These are phyloP conservation scores for Ophiobolus disseminans DNA, from an alignment of 2,329 filamentous ascomycete genomes.

Conservation along the genomic window DNA sequence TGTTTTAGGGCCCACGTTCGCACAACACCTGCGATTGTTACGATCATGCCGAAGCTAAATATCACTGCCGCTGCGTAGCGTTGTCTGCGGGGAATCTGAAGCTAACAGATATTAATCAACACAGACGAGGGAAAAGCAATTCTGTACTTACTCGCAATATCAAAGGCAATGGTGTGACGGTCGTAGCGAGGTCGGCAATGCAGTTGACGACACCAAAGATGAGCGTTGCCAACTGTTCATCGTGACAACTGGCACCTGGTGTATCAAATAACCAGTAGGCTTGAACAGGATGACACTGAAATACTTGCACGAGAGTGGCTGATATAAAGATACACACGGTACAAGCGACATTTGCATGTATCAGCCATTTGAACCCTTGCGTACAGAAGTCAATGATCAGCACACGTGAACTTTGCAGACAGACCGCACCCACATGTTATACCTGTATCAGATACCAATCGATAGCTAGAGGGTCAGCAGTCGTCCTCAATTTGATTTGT, in stretches of 20 bases:
- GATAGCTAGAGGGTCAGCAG: too few species aligned
- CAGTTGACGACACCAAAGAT: constrained; percentile 53
- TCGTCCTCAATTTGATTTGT: too few species aligned
- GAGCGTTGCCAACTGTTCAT: constrained; percentile 52
- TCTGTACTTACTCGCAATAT: constrained; percentile 42
- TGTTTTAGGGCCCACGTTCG: constrained; percentile 56
- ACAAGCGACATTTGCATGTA: constrained; percentile 50
- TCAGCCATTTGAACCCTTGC: constrained; percentile 50
- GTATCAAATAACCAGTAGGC: constrained; percentile 52
- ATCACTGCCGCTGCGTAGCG: constrained; percentile 50
- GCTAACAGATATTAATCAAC: too few species aligned
- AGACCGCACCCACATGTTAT: too few species aligned
- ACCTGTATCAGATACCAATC: constrained; percentile 52
- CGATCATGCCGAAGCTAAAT: constrained; percentile 52
- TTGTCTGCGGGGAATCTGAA: constrained; percentile 53
- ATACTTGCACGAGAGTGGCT: constrained; percentile 46
- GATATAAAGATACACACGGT: constrained; percentile 48
- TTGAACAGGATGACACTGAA: constrained; percentile 52
- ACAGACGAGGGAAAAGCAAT: too few species aligned
- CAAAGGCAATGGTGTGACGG: constrained; percentile 54
- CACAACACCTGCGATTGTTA: constrained; percentile 52
- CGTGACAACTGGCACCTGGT: constrained; percentile 43
- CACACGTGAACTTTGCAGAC: too few species aligned
- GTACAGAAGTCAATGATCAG: too few species aligned
- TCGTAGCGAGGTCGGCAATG: constrained; percentile 52